Base-by-base conservation (phyloP, 2,329 filamentous ascomycete genomes). In the Ophiostoma sp. region DNA sequence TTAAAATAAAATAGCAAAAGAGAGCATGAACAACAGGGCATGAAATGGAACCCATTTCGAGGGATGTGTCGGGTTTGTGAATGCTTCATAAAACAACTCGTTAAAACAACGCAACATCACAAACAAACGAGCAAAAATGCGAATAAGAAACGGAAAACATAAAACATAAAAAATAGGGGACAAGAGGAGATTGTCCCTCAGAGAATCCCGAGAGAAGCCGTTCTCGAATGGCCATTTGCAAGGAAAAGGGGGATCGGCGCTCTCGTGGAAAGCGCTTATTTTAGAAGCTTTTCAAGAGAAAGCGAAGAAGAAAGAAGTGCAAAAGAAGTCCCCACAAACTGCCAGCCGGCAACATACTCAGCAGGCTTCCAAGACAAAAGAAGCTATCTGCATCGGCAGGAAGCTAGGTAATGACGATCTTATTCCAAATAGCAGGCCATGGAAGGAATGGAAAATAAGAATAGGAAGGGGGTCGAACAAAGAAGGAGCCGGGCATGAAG, bases 271-370 rank as follows among this genome's bases (percentile, higher is more conserved):
- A 63, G 48, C 45, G 45, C 50, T 69, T 31, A 64, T 61, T 48
- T 69, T 31, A 31, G 48, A 33, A 39, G 31, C 28, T 1, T 19
- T 66, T 66, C 9, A 5, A 19, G 17, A 36, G 33, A 19, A n/a
- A 36, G 31, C 28, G 5, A 39, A 36, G 59, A 33, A 15, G 22
- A 57, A 12, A 15, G 22, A 22, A 31, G 31, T 31, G n/a, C 28
- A 39, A 63, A 11, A 39, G 19, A 7, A 52, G n/a, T 4, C 6
- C 19, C 52, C 52, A 25, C 33, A 61, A 25, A 63, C 11, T 64
- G 59, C 59, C 59, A 64, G 59, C 33, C 59, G 59, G 59, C 33
- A 64, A 25, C 36, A n/a, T n/a, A n/a, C n/a, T n/a, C n/a, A n/a
- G 9, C 8, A 39, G n/a, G 33, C 15, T 15, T 19, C 39, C 15